Evolutionary conservation across 257 asterid species (phyloP).

Genomic region (Asclepias syriaca): DNA sequence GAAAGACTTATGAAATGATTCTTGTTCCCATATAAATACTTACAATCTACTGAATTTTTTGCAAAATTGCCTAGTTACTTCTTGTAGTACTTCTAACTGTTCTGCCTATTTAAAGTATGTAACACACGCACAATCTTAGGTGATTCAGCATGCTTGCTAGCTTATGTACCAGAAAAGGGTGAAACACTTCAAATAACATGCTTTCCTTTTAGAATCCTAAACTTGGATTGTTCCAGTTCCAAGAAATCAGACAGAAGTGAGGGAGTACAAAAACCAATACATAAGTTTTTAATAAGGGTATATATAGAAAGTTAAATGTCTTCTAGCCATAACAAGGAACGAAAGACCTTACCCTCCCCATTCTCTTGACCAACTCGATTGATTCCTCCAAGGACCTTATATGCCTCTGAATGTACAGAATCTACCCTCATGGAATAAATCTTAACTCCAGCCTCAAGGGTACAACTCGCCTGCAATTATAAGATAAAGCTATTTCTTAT

Average conservation of each 20-base stretch:
- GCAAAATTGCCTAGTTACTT: background rate
- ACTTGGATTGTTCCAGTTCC: background rate
- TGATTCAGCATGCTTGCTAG: background rate
- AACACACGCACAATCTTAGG: background rate
- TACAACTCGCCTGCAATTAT: constrained; percentile 80
- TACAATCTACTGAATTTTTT: background rate
- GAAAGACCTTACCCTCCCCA: constrained; percentile 55
- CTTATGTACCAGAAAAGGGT: background rate
- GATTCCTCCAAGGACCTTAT: constrained; percentile 96
- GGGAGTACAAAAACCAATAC: background rate
- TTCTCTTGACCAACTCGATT: constrained; percentile 85
- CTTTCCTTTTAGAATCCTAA: background rate
- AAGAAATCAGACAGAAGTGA: background rate
- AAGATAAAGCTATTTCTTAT: background rate
- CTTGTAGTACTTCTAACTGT: background rate
- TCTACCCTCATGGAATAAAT: constrained; percentile 97
- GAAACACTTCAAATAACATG: background rate
- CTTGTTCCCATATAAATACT: background rate
- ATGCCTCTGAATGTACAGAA: constrained; percentile 92
- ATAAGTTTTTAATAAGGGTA: background rate
- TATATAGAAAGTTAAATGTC: background rate
- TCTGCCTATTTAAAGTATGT: background rate
- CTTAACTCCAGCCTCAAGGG: constrained; percentile 99
- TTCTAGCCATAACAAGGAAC: background rate
- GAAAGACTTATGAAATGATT: background rate